These are phyloP conservation scores for Dicorynia guianensis DNA, from an alignment of 306 rosid species.

Conservation along the genomic window DNA sequence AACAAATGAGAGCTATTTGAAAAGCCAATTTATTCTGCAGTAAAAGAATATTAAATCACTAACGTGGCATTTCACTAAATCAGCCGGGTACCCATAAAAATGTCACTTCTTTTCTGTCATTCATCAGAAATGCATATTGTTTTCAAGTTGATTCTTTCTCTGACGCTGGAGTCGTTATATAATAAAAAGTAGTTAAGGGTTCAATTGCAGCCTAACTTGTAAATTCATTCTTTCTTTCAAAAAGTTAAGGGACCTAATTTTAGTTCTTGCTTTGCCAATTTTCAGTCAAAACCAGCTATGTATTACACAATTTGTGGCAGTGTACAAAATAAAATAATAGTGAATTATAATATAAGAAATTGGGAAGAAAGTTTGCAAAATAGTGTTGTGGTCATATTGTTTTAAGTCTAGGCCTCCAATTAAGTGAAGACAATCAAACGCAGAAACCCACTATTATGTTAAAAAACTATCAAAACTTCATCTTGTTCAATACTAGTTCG, in stretches of 20 bases:
- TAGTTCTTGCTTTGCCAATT: slow-evolving; percentile 3
- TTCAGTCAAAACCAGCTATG: not conserved
- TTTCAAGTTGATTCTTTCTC: not conserved
- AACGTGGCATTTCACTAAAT: not conserved
- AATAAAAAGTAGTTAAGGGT: not conserved
- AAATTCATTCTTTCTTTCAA: not conserved
- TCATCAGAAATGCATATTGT: not conserved
- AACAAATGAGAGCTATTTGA: not conserved
- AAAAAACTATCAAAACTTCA: no score
- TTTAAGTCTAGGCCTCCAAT: not conserved
- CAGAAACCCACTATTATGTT: no score
- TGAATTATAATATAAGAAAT: not conserved
- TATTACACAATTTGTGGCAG: not conserved
- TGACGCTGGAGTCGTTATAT: not conserved
- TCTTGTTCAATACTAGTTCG: no score
- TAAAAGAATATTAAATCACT: slow-evolving; percentile 7
- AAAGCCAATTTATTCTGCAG: not conserved
- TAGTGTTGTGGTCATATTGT: not conserved
- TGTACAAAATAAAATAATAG: not conserved
- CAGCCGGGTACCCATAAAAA: not conserved
- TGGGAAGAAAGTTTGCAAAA: not conserved
- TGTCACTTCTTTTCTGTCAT: not conserved
- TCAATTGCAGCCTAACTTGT: not conserved
- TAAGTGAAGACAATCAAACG: not conserved
- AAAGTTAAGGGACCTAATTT: not conserved